phyloP scores from a whole-genome alignment of 139 green algal species.

The Pleodorina starrii region DNA sequence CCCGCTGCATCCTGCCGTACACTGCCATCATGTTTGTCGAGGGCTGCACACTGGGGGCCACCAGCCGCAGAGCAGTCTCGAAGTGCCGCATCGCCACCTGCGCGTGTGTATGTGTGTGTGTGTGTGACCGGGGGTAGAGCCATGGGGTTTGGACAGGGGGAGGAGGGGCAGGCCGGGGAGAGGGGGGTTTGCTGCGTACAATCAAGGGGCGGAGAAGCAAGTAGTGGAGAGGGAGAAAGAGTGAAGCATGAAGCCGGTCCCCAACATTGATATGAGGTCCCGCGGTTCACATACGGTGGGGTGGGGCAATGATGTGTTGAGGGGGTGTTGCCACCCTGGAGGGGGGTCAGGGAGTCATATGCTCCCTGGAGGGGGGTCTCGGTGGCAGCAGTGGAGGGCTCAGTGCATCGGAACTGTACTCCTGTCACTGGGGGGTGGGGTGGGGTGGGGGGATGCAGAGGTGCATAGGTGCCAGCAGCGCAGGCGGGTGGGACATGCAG shows the following conservation, averaged over 20 bases:
- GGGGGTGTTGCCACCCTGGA: too few species aligned
- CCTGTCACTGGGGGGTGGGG: background rate
- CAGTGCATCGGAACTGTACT: background rate
- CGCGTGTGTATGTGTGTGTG: too few species aligned
- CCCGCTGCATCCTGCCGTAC: slow-evolving; percentile 33
- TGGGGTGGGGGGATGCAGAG: background rate
- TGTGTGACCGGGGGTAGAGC: too few species aligned
- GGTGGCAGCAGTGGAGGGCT: background rate
- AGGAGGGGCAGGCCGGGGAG: too few species aligned
- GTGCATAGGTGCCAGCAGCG: too few species aligned
- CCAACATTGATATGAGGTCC: too few species aligned
- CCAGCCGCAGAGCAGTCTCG: slow-evolving; percentile 47
- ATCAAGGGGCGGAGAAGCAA: background rate
- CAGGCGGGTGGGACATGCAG: too few species aligned
- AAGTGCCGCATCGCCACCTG: slow-evolving; percentile 64
- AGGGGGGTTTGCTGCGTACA: background rate
- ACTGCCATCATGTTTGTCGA: slow-evolving; percentile 53
- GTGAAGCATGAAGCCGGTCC: background rate
- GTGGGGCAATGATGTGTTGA: too few species aligned
- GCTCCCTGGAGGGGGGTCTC: too few species aligned
- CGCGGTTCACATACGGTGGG: too few species aligned
- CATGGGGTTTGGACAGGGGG: too few species aligned
- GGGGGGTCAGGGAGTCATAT: too few species aligned
- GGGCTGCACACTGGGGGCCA: slow-evolving; percentile 67
- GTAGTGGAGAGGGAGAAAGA: background rate